phyloP scores from a whole-genome alignment of 306 rosid species.

The Luffa aegyptiaca region DNA sequence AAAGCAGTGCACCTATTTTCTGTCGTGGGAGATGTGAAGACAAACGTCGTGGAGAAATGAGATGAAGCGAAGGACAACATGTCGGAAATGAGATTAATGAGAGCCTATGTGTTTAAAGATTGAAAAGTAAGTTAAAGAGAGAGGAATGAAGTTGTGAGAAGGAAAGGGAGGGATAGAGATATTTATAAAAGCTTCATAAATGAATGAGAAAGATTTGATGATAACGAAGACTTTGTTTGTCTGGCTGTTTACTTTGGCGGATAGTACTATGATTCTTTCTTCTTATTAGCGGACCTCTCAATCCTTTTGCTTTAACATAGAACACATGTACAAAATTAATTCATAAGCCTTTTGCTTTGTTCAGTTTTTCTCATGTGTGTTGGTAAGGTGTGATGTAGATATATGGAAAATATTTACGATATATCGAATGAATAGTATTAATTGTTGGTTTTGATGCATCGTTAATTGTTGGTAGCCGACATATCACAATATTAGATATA shows the following conservation, averaged over 20 bases:
- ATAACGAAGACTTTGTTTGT: conserved; percentile 1
- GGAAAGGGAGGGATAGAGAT: neutral
- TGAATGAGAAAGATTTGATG: neutral
- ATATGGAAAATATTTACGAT: too few species aligned
- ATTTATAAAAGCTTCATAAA: neutral
- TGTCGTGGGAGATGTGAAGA: neutral
- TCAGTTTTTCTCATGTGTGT: too few species aligned
- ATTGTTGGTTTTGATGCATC: too few species aligned
- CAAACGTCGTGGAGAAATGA: neutral
- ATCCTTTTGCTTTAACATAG: neutral
- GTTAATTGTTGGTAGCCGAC: too few species aligned
- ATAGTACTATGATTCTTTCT: neutral
- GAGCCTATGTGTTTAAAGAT: neutral
- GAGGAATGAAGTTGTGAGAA: neutral
- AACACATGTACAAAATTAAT: neutral
- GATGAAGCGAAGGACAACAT: neutral
- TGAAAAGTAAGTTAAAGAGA: neutral
- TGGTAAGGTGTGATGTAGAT: too few species aligned
- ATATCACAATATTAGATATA: too few species aligned
- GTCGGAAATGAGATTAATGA: neutral
- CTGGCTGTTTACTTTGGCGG: neutral
- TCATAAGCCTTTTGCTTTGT: neutral
- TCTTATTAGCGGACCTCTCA: neutral
- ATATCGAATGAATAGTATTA: too few species aligned
- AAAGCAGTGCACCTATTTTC: neutral